Percentiles rank a stretch among this genome's conserved stretches.
Evolutionary conservation across 1,284 basidiomycete species (phyloP).

Genomic region (Trametes polyzona): DNA sequence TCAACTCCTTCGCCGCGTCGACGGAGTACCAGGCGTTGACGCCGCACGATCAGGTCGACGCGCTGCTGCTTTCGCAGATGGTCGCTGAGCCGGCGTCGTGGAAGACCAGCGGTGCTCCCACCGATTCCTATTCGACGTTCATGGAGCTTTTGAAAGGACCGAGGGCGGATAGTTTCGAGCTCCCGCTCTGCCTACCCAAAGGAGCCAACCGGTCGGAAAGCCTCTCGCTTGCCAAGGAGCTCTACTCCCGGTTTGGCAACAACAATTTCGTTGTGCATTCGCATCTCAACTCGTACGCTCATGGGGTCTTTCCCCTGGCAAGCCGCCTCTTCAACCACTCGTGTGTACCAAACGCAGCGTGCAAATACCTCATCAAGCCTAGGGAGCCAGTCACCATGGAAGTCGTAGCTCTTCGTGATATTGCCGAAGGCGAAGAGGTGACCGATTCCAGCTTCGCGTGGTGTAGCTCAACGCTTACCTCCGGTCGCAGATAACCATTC

Average conservation of each 20-base stretch:
- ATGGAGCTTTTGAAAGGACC: conserved; percentile 57
- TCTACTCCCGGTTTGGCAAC: conserved; percentile 69
- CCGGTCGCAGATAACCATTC: conserved; percentile 64
- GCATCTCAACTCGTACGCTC: conserved; percentile 65
- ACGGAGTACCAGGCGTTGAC: conserved; percentile 50
- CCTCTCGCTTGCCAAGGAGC: conserved; percentile 27
- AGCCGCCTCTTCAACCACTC: conserved; percentile 81
- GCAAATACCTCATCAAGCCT: conserved; percentile 54
- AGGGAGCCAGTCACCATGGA: conserved; percentile 54
- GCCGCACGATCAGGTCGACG: conserved; percentile 59
- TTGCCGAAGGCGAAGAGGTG: conserved; percentile 66
- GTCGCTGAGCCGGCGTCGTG: conserved; percentile 42
- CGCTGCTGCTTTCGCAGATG: conserved; percentile 65
- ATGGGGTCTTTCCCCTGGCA: conserved; percentile 73
- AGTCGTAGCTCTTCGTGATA: conserved; percentile 61
- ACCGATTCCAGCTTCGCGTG: not conserved
- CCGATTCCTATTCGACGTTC: conserved; percentile 41
- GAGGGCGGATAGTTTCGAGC: conserved; percentile 23
- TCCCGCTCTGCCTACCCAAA: conserved; percentile 29
- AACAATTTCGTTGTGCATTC: conserved; percentile 79
- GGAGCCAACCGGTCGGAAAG: conserved; percentile 21
- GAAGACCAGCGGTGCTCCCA: not conserved
- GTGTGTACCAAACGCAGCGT: conserved; percentile 71
- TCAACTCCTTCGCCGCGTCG: conserved; percentile 51
- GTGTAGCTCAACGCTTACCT: no score